These are phyloP conservation scores for Neurospora cerealis DNA, from an alignment of 495 filamentous ascomycete species.

Conservation along the genomic window DNA sequence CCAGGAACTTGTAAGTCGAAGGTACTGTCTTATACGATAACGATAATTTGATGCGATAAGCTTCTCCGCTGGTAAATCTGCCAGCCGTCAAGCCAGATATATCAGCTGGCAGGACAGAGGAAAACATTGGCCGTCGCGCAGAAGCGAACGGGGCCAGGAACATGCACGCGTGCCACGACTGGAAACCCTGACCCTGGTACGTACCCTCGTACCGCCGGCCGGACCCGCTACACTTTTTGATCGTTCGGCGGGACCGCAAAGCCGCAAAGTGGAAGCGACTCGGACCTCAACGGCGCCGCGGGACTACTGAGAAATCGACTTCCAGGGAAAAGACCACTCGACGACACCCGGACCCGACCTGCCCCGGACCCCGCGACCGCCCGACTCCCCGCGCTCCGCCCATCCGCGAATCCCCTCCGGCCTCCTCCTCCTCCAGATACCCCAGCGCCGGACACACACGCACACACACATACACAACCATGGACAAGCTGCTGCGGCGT, in stretches of 20 bases:
- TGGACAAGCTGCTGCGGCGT: conserved; percentile 69
- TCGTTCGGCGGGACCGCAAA: background rate
- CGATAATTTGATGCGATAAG: background rate
- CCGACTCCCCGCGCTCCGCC: background rate
- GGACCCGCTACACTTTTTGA: background rate
- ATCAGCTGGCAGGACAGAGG: background rate
- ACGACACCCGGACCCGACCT: background rate
- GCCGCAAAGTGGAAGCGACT: background rate
- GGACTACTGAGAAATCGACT: background rate
- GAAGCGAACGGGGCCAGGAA: background rate
- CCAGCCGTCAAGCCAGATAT: background rate
- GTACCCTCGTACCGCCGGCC: background rate
- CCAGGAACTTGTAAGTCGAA: background rate
- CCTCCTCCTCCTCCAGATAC: background rate
- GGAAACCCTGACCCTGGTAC: background rate
- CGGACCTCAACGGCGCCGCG: background rate
- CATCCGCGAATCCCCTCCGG: background rate
- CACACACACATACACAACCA: conserved; percentile 26
- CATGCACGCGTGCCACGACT: background rate
- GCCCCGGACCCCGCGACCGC: background rate
- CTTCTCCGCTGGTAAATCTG: background rate
- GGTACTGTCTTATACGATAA: background rate
- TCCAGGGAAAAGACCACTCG: background rate
- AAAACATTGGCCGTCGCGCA: background rate
- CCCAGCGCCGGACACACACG: background rate